Evolutionary conservation across 192 early-diverging fungal genomes (phyloP).

Genomic region (Radiomyces spectabilis): DNA sequence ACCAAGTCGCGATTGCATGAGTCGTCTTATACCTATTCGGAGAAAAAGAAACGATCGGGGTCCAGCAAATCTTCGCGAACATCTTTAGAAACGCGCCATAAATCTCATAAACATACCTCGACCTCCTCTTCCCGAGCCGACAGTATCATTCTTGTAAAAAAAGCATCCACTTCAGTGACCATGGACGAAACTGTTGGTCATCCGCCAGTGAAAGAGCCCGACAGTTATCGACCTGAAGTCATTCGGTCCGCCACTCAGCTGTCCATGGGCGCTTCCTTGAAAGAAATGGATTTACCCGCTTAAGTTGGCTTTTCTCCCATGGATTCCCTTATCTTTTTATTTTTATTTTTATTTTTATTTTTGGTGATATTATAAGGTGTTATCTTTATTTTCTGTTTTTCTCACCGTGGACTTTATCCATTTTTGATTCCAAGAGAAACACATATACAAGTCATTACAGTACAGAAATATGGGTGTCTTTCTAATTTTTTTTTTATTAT

Average conservation of each 20-base stretch:
- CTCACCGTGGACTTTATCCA: neutral
- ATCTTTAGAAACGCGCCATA: too few species aligned
- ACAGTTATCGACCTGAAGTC: constrained; percentile 21
- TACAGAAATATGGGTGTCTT: neutral
- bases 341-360: too few species aligned
- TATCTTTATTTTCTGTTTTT: neutral
- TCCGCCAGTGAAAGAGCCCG: constrained; percentile 19
- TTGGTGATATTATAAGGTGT: neutral
- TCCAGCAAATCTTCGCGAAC: too few species aligned
- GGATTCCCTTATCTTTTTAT: too few species aligned
- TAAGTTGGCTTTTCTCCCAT: neutral
- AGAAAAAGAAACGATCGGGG: too few species aligned
- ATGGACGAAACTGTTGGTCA: constrained; percentile 5
- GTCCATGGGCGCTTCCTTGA: constrained; percentile 16
- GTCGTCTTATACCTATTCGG: too few species aligned
- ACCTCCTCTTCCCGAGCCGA: constrained; percentile 5
- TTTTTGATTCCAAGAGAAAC: neutral
- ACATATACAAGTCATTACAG: neutral
- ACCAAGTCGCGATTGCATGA: too few species aligned
- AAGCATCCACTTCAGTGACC: neutral
- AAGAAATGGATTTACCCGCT: constrained; percentile 7
- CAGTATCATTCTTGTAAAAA: constrained; percentile 4
- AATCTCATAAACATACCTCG: neutral
- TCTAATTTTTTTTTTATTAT: neutral
- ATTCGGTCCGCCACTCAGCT: constrained; percentile 24